Conservation (phyloP, 164 flowering plant genomes). For the Taxillus chinensis region DNA sequence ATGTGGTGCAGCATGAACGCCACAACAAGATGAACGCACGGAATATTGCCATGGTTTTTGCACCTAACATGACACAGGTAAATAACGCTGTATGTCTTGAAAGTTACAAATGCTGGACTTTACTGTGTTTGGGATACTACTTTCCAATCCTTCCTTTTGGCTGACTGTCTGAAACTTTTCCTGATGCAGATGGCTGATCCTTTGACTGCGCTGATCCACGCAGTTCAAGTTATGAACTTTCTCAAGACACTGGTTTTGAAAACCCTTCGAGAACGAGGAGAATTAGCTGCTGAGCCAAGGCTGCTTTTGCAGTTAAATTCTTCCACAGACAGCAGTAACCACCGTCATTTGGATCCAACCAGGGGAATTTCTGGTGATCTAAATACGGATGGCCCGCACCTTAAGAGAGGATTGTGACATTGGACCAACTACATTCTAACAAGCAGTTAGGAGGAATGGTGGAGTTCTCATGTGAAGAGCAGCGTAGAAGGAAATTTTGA, state of each 20-base stretch:
- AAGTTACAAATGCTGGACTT: background rate
- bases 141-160: background rate
- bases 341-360: constrained; percentile 8
- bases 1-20: constrained; percentile 72
- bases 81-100: background rate
- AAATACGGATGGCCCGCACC: constrained; percentile 9
- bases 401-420: constrained; percentile 5
- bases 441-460: constrained; percentile 24
- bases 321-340: constrained; percentile 4
- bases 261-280: constrained; percentile 37
- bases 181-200: constrained; percentile 68
- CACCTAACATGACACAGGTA: constrained; percentile 99
- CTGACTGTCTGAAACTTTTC: background rate
- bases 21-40: constrained; percentile 95
- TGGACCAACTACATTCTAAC: constrained; percentile 29
- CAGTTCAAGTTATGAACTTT: constrained; percentile 76
- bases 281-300: constrained; percentile 15
- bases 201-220: constrained; percentile 63
- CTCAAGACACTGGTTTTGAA: constrained; percentile 48
- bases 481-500: constrained; percentile 27
- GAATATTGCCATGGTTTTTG: constrained; percentile 89
- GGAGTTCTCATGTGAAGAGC: constrained; percentile 26
- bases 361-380: constrained; percentile 7
- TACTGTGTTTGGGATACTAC: no score
- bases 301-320: constrained; percentile 20